A percentile compares a stretch with the other conserved stretches of the same genome.
phyloP scores from a whole-genome alignment of 2,329 filamentous ascomycete genomes.

The Ophiosphaerella herpotricha region DNA sequence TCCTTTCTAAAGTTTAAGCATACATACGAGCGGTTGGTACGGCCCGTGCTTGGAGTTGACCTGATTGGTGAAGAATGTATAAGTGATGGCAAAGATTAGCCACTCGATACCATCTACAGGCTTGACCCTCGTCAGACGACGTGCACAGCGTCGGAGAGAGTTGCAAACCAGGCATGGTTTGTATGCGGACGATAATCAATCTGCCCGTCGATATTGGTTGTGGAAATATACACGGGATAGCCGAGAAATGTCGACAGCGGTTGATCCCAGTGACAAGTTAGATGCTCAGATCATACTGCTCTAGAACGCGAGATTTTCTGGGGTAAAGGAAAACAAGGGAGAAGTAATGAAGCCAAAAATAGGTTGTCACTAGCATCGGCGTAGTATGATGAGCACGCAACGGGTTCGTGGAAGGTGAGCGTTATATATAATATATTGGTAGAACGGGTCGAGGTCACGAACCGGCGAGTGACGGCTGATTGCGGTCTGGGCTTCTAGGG shows the following conservation, averaged over 20 bases:
- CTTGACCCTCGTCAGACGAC: conserved; percentile 13
- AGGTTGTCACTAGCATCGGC: conserved; percentile 16
- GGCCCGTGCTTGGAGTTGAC: conserved; percentile 13
- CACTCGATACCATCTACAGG: conserved; percentile 18
- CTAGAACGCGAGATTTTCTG: conserved; percentile 30
- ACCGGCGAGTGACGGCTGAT: conserved; percentile 30
- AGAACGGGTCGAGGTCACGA: conserved; percentile 35
- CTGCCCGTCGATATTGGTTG: conserved; percentile 27
- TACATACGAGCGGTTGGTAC: conserved; percentile 21
- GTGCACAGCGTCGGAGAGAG: conserved; percentile 13
- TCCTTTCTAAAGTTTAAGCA: conserved; percentile 5
- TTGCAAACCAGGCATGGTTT: conserved; percentile 21
- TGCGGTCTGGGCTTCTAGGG: conserved; percentile 21
- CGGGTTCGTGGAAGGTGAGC: conserved; percentile 14
- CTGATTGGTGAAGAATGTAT: conserved; percentile 17
- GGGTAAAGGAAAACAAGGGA: conserved; percentile 14
- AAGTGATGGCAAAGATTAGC: conserved; percentile 20
- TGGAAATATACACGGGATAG: conserved; percentile 23
- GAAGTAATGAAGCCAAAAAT: conserved; percentile 27
- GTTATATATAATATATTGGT: conserved; percentile 42
- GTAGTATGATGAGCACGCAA: conserved; percentile 21
- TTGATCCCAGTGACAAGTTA: conserved; percentile 1
- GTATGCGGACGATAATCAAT: conserved; percentile 21
- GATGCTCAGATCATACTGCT: conserved; percentile 21
- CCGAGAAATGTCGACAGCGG: conserved; percentile 12